Evolutionary conservation across 331 rosid genomes (phyloP).

Genomic region (Malus hybrid): DNA sequence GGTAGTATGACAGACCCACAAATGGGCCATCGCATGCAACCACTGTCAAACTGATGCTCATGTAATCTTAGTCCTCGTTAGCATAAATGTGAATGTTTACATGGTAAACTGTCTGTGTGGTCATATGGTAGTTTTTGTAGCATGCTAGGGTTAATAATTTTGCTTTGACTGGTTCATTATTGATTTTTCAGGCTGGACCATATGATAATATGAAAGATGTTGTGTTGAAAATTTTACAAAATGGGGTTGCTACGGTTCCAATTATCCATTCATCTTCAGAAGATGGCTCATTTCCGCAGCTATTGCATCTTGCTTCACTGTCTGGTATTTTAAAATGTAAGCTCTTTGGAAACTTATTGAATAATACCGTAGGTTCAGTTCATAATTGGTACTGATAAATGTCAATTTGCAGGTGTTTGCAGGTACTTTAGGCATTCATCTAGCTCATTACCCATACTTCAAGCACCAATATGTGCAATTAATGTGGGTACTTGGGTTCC

Average conservation of each 20-base stretch:
- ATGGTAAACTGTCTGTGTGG: not conserved
- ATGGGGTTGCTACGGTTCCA: constrained; percentile 86
- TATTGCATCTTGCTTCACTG: constrained; percentile 89
- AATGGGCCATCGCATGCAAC: not conserved
- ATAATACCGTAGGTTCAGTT: not conserved
- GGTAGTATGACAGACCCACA: not conserved
- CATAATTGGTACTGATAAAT: not conserved
- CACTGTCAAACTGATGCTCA: not conserved
- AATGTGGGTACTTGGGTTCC: constrained; percentile 98
- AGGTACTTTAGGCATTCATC: constrained; percentile 87
- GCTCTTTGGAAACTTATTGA: constrained; percentile 11
- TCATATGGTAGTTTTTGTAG: not conserved
- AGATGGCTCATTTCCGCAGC: constrained; percentile 83
- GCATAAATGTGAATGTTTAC: not conserved
- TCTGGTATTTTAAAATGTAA: constrained; percentile 88
- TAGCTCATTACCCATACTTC: constrained; percentile 81
- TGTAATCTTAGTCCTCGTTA: not conserved
- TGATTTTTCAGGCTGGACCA: constrained; percentile 62
- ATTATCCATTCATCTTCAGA: constrained; percentile 69
- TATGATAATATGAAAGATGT: constrained; percentile 80
- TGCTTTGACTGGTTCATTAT: not conserved
- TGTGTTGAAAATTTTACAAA: constrained; percentile 74
- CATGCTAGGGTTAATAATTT: not conserved
- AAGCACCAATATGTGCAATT: constrained; percentile 72
- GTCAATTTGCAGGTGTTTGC: constrained; percentile 83